Evolutionary conservation across 164 flowering plant genomes (phyloP).

Genomic region (Taxillus chinensis): DNA sequence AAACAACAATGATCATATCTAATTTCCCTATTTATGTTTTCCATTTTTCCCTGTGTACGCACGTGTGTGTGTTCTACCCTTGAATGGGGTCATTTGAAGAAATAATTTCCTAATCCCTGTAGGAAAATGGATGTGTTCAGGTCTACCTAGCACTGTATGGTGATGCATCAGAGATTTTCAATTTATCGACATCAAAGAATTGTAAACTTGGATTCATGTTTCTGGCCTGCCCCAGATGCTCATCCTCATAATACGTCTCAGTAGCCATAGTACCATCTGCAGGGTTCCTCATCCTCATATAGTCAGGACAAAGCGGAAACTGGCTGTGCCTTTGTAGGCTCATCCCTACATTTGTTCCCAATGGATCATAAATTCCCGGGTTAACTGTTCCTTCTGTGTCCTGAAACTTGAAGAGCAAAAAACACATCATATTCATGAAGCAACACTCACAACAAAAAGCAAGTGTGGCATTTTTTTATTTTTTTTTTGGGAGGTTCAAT

Average conservation of each 20-base stretch:
- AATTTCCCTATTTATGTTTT: too few relatives aligned
- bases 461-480: not conserved
- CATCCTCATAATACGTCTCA: slow-evolving; percentile 3
- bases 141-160: slow-evolving; percentile 1
- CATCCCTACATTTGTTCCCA: not conserved
- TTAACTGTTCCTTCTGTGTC: not conserved
- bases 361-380: not conserved
- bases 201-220: not conserved
- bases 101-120: not conserved
- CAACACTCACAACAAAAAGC: too few relatives aligned
- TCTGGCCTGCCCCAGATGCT: not conserved
- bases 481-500: too few relatives aligned
- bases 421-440: not conserved
- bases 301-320: not conserved
- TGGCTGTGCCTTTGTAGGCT: slow-evolving; percentile 5
- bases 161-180: not conserved
- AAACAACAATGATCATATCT: too few relatives aligned
- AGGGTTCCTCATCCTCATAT: slow-evolving; percentile 1
- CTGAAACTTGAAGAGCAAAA: slow-evolving; percentile 1
- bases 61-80: too few relatives aligned
- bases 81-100: too few relatives aligned
- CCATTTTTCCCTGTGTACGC: too few relatives aligned
- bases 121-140: not conserved
- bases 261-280: slow-evolving; percentile 5
- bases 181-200: slow-evolving; percentile 2